Base-by-base conservation (phyloP, 139 green algal genomes). In the Chlorokybus atmophyticus region DNA sequence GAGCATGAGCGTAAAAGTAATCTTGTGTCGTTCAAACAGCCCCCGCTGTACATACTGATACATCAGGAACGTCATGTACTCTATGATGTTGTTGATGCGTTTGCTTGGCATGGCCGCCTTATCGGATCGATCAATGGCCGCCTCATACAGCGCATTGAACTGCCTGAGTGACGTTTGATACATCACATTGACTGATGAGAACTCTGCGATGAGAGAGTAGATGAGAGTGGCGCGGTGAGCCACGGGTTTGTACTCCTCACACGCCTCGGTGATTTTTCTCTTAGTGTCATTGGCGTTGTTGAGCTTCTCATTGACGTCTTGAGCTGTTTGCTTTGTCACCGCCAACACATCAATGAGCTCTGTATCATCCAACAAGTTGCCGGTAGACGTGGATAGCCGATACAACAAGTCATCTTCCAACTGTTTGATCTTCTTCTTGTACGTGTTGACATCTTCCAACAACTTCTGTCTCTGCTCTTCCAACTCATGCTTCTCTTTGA, bases 11-110 rank as follows among this genome's bases (percentile, higher is more conserved):
- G 83, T 80, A 64, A 95, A 96, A 59, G 88, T 82, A 39, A 92
- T 59, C 78, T 93, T 94, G 82, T 96, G 83, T n/a, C 80, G 74
- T 79, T 96, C 87, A 77, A 94, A 96, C 50, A 95, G 79, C 40
- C 88, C 88, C 51, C 85, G 75, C 81, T 90, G 80, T 40, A 93
- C 77, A 75, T 94, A 94, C 6, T 87, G 58, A 79, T 91, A 94
- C 60, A 93, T 84, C 52, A 83, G 72, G 53, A 85, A 93, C 10
- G 86, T 94, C 73, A 94, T 78, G 79, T 88, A 79, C 38, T 93
- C 82, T 53, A 90, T 90, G 71, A 95, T 92, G 78, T 93, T 89
- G 67, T 68, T 49, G 63, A 93, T 87, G 61, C 87, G 79, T 78
- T 94, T 90, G 73, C 62, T 79, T n/a, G 86, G 84, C 79, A 94